Evolutionary conservation across 2,329 filamentous ascomycete genomes (phyloP).

Genomic region (Diplodia intermedia): DNA sequence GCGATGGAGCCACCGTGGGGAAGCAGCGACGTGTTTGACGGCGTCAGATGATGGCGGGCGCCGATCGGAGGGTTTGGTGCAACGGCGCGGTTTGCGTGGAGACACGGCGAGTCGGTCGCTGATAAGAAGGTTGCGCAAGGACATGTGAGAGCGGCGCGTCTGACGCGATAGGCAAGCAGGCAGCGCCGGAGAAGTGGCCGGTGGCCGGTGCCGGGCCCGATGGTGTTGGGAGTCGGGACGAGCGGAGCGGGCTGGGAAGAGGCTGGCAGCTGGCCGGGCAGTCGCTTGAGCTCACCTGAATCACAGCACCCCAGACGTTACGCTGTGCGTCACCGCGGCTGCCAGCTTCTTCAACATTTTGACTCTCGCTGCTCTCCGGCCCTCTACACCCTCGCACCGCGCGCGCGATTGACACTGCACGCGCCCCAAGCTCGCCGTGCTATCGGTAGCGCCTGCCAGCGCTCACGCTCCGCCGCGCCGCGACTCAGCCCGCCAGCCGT

Average conservation of each 20-base stretch:
- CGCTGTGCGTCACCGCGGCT: too few species aligned
- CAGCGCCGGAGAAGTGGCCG: neutral
- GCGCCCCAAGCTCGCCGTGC: conserved; percentile 12
- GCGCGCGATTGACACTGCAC: conserved; percentile 17
- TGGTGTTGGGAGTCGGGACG: conserved; percentile 6
- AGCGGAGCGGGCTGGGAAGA: conserved; percentile 15
- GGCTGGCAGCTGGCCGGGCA: neutral
- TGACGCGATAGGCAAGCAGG: conserved; percentile 23
- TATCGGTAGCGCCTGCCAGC: conserved; percentile 13
- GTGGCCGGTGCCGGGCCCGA: neutral
- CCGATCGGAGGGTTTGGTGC: neutral
- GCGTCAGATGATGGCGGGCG: conserved; percentile 11
- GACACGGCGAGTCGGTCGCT: conserved; percentile 12
- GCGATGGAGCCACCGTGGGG: conserved; percentile 1
- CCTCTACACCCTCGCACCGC: neutral
- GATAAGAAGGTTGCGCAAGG: conserved; percentile 25
- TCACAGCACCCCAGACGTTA: neutral
- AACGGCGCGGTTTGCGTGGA: conserved; percentile 4
- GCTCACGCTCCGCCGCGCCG: conserved; percentile 5
- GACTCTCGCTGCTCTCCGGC: neutral
- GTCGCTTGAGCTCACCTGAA: neutral
- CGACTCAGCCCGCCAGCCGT: conserved; percentile 12
- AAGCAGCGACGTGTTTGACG: conserved; percentile 20
- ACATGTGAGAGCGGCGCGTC: conserved; percentile 3
- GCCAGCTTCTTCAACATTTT: neutral